Percentiles rank a stretch among this genome's conserved stretches.
These are phyloP conservation scores for Cryptococcus sp. DNA, from an alignment of 1,284 basidiomycete species.

Conservation along the genomic window DNA sequence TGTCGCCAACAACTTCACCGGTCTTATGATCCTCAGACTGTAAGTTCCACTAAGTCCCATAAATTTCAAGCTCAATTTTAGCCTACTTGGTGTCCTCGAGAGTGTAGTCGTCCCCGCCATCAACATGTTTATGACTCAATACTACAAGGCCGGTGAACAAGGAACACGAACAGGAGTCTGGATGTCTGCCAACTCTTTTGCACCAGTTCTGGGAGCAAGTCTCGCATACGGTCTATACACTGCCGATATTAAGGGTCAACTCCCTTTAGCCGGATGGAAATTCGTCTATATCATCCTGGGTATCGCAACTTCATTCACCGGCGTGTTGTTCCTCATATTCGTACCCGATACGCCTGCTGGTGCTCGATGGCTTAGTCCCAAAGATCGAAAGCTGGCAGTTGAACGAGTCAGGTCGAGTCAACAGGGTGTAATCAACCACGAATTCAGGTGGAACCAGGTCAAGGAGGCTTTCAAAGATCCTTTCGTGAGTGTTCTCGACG, in stretches of 20 bases:
- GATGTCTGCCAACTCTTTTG: conserved; percentile 25
- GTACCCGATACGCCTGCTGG: conserved; percentile 26
- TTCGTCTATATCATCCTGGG: conserved; percentile 35
- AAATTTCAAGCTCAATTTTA: background rate
- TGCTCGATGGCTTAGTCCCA: conserved; percentile 25
- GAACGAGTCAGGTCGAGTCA: conserved; percentile 26
- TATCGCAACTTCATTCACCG: conserved; percentile 14
- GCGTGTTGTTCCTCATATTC: conserved; percentile 21
- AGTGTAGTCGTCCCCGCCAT: conserved; percentile 28
- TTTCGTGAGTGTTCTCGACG: conserved; percentile 10
- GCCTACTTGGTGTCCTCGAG: conserved; percentile 12
- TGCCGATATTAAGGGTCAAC: conserved; percentile 9
- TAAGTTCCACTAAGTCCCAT: background rate
- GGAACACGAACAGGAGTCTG: conserved; percentile 14
- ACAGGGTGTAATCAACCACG: conserved; percentile 15
- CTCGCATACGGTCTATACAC: conserved; percentile 22
- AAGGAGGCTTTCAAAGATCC: conserved; percentile 25
- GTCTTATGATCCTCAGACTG: conserved; percentile 12
- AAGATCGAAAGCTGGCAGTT: conserved; percentile 26
- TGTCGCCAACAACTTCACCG: conserved; percentile 18
- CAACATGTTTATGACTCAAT: conserved; percentile 23
- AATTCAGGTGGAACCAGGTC: conserved; percentile 26
- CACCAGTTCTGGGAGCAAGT: conserved; percentile 12
- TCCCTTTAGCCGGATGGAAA: conserved; percentile 20
- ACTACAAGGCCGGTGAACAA: conserved; percentile 24